These are phyloP conservation scores for Dryas octopetala DNA, from an alignment of 306 rosid species.

Conservation along the genomic window DNA sequence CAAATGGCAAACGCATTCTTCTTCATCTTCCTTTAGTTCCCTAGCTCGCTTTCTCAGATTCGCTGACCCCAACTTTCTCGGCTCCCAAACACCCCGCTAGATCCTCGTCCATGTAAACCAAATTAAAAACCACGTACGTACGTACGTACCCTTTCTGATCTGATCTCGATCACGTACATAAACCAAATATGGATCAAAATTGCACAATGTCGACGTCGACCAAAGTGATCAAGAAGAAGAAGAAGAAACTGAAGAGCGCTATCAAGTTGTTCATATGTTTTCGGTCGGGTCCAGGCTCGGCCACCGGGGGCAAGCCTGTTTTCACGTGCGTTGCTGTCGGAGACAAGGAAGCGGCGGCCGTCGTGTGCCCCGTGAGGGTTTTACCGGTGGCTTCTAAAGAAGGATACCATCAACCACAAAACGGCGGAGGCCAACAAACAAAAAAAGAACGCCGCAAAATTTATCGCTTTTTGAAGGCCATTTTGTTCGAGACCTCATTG, in stretches of 20 bases:
- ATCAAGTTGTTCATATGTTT: constrained; percentile 24
- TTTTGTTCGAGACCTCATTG: background rate
- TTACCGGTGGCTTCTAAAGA: no score
- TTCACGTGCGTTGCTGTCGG: background rate
- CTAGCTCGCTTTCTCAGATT: constrained; percentile 6
- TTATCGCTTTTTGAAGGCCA: background rate
- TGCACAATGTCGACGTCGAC: background rate
- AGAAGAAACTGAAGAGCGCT: background rate
- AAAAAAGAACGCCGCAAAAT: constrained; percentile 1
- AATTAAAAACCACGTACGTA: no score
- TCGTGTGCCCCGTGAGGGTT: no score
- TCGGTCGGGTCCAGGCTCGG: background rate
- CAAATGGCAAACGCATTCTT: background rate
- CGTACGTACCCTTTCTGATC: no score
- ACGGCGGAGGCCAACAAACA: background rate
- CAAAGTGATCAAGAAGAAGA: constrained; percentile 2
- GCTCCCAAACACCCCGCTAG: background rate
- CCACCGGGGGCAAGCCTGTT: background rate
- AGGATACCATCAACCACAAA: no score
- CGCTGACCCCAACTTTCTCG: constrained; percentile 15
- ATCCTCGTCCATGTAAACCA: background rate
- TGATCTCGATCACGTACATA: no score
- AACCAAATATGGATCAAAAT: no score
- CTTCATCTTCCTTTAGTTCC: background rate
- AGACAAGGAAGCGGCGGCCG: background rate